A percentile compares a stretch with the other conserved stretches of the same genome.
Evolutionary conservation across 176 grass and related monocot genomes (phyloP).

Genomic region (Carex littledalei): DNA sequence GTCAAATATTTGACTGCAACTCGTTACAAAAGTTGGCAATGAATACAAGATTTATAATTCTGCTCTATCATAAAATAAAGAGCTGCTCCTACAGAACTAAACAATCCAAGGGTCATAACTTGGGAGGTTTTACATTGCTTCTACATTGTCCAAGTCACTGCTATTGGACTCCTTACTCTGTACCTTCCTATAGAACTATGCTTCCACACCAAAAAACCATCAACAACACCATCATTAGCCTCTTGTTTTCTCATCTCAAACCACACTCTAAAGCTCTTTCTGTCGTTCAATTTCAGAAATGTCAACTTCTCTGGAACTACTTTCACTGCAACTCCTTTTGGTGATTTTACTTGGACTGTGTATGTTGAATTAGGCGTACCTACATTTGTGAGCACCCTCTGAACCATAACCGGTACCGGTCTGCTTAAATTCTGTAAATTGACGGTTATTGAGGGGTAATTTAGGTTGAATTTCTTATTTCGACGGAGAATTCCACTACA

Average conservation of each 20-base stretch:
- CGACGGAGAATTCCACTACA: slow-evolving; percentile 31
- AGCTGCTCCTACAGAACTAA: not conserved
- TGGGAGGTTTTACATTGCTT: not conserved
- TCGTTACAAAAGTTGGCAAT: not conserved
- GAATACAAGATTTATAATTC: not conserved
- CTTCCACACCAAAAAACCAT: slow-evolving; percentile 67
- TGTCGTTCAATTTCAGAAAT: slow-evolving; percentile 50
- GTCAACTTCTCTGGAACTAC: slow-evolving; percentile 44
- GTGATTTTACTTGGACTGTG: slow-evolving; percentile 37
- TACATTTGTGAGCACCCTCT: slow-evolving; percentile 62
- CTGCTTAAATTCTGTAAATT: slow-evolving; percentile 33
- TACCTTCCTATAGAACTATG: slow-evolving; percentile 38
- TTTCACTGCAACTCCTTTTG: slow-evolving; percentile 34
- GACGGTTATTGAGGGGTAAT: slow-evolving; percentile 80
- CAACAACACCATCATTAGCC: slow-evolving; percentile 11
- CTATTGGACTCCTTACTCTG: slow-evolving; percentile 80
- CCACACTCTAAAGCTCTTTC: slow-evolving; percentile 42
- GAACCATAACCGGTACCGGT: slow-evolving; percentile 15
- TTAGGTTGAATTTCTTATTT: slow-evolving; percentile 54
- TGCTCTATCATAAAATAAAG: not conserved
- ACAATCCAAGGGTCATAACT: slow-evolving; percentile 8
- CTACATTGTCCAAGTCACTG: slow-evolving; percentile 47
- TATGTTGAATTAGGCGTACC: slow-evolving; percentile 53
- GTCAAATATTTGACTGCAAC: not conserved
- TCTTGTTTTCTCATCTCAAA: slow-evolving; percentile 28